A percentile compares a stretch with the other conserved stretches of the same genome.
These are phyloP conservation scores for Pseudogymnoascus sp. DNA, from an alignment of 2,329 filamentous ascomycete species.

Conservation along the genomic window DNA sequence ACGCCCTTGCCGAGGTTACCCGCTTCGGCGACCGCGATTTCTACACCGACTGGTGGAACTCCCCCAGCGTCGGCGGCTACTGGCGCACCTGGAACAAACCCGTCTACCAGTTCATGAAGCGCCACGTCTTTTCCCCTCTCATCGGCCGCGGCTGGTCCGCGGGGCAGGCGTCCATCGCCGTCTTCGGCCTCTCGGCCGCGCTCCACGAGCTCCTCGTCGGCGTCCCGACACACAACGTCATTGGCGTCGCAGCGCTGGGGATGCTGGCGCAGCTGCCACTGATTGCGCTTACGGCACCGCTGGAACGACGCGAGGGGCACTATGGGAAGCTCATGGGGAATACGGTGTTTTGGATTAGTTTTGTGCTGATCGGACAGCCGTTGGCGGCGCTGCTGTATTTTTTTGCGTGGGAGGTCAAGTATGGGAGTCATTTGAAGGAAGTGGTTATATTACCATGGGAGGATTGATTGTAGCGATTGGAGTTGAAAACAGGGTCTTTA, in stretches of 20 bases:
- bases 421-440: constrained; percentile 50
- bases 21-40: constrained; percentile 89
- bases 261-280: constrained; percentile 92
- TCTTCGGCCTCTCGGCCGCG: constrained; percentile 82
- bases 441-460: not conserved
- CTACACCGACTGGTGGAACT: constrained; percentile 98
- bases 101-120: constrained; percentile 91
- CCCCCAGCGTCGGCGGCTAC: constrained; percentile 73
- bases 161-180: constrained; percentile 61
- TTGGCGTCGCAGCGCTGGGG: constrained; percentile 87
- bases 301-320: constrained; percentile 72
- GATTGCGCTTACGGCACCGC: constrained; percentile 67
- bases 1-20: constrained; percentile 83
- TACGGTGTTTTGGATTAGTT: constrained; percentile 91
- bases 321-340: constrained; percentile 79
- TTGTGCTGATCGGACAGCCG: constrained; percentile 91
- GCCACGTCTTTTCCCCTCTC: constrained; percentile 85
- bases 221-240: constrained; percentile 87
- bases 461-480: not conserved
- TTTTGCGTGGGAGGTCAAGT: constrained; percentile 97
- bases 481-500: not conserved
- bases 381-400: constrained; percentile 90
- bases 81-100: constrained; percentile 98
- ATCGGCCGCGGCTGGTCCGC: constrained; percentile 74
- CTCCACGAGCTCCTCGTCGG: constrained; percentile 90